phyloP scores from a whole-genome alignment of 1,284 basidiomycete species.

The Fomes fomentarius region DNA sequence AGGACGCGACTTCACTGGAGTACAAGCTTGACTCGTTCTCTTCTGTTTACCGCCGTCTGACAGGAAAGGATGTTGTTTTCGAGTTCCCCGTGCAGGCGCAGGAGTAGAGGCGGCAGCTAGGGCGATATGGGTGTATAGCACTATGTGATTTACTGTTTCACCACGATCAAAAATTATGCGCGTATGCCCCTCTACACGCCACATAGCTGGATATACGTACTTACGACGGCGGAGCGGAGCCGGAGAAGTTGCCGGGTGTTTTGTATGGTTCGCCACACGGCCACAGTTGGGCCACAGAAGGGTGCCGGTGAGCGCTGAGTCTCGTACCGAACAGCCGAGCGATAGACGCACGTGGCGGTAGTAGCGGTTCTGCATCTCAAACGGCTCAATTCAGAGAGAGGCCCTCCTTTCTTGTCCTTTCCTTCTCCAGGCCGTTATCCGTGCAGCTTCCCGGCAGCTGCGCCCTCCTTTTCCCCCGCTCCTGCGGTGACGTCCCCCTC shows the following conservation, averaged over 20 bases:
- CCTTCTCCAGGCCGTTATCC: slow-evolving; percentile 11
- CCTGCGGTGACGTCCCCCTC: slow-evolving; percentile 26
- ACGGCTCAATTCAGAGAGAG: slow-evolving; percentile 27
- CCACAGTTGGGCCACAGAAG: no score
- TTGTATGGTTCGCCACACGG: no score
- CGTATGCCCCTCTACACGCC: slow-evolving; percentile 29
- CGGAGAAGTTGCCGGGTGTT: slow-evolving; percentile 1
- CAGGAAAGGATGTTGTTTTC: slow-evolving; percentile 93
- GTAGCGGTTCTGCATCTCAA: slow-evolving; percentile 27
- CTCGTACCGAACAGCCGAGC: slow-evolving; percentile 19
- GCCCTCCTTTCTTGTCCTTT: slow-evolving; percentile 26
- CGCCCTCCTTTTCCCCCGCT: slow-evolving; percentile 24
- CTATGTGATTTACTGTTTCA: slow-evolving; percentile 34
- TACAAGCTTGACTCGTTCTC: slow-evolving; percentile 99
- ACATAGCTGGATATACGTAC: slow-evolving; percentile 15
- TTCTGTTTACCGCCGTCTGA: slow-evolving; percentile 92
- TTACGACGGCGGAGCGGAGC: not conserved
- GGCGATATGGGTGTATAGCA: slow-evolving; percentile 34
- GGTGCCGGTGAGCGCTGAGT: not conserved
- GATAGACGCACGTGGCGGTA: slow-evolving; percentile 26
- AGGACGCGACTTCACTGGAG: slow-evolving; percentile 98
- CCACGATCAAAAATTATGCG: slow-evolving; percentile 37
- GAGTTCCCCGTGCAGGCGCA: slow-evolving; percentile 80
- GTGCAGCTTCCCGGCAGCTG: slow-evolving; percentile 23
- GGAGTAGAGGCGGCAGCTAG: slow-evolving; percentile 48